phyloP scores from a whole-genome alignment of 805 yeast genomes.

The Diddensiella caesifluorescens region DNA sequence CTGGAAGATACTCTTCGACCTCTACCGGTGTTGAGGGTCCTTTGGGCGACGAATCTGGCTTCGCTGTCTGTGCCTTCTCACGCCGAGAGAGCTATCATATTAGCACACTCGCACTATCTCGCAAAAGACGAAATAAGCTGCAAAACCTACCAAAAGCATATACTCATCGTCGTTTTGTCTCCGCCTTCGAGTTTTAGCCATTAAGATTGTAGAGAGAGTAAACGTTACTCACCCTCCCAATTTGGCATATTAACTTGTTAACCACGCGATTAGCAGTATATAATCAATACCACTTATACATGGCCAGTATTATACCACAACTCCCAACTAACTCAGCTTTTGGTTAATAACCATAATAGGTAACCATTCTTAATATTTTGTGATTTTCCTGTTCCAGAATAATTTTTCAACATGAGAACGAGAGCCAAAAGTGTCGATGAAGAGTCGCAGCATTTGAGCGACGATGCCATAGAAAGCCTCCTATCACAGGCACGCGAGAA shows the following conservation, averaged over 20 bases:
- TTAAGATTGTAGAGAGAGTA: neutral
- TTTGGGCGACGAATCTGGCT: too few species aligned
- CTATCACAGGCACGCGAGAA: constrained; percentile 17
- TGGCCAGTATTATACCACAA: too few species aligned
- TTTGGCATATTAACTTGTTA: too few species aligned
- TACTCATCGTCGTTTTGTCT: constrained; percentile 2
- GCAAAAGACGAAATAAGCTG: neutral
- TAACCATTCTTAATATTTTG: too few species aligned
- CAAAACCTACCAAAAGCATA: constrained; percentile 1
- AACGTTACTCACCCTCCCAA: too few species aligned
- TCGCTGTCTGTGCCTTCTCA: too few species aligned
- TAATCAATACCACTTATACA: too few species aligned
- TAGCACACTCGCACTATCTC: too few species aligned
- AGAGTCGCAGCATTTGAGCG: constrained; percentile 1
- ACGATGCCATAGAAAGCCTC: constrained; percentile 13
- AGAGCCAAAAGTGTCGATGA: neutral
- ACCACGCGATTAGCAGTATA: neutral
- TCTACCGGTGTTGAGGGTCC: too few species aligned
- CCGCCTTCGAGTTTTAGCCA: constrained; percentile 1
- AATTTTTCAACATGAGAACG: constrained; percentile 1
- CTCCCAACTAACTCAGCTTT: too few species aligned
- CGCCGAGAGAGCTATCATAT: too few species aligned
- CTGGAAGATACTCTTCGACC: constrained; percentile 2
- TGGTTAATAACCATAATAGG: too few species aligned
- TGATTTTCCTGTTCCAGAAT: neutral